Evolutionary conservation across 768 basidiomycete species (phyloP).

Genomic region (Tephrocybe sp.): DNA sequence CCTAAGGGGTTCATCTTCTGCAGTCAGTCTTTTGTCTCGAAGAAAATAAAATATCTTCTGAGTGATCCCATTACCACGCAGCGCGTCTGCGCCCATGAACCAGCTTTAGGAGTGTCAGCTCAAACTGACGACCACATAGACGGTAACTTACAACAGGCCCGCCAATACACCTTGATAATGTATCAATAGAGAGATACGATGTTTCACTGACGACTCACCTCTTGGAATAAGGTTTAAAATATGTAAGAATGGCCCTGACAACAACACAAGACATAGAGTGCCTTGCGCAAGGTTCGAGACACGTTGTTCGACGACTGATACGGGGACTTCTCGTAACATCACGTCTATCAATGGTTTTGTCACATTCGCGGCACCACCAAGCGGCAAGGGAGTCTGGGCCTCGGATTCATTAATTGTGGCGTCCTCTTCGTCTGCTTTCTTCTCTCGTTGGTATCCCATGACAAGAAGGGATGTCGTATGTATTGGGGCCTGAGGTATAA

Average conservation of each 20-base stretch:
- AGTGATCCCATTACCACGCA: slow-evolving; percentile 82
- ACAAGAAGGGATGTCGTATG: slow-evolving; percentile 83
- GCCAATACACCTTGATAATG: slow-evolving; percentile 61
- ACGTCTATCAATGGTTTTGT: slow-evolving; percentile 5
- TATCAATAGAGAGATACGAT: slow-evolving; percentile 9
- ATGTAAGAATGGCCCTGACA: slow-evolving; percentile 81
- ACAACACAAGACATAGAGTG: slow-evolving; percentile 71
- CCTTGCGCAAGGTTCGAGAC: slow-evolving; percentile 90
- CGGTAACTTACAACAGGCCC: slow-evolving; percentile 74
- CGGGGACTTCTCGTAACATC: slow-evolving; percentile 45
- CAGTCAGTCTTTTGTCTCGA: slow-evolving; percentile 64
- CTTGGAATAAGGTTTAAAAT: slow-evolving; percentile 79
- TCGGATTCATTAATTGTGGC: slow-evolving; percentile 10
- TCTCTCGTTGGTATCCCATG: slow-evolving; percentile 48
- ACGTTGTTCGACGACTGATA: slow-evolving; percentile 89
- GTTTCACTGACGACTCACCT: slow-evolving; percentile 29
- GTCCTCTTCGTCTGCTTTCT: slow-evolving; percentile 37
- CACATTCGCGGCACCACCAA: slow-evolving; percentile 12
- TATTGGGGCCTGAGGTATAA: slow-evolving; percentile 90
- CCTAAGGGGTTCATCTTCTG: slow-evolving; percentile 66
- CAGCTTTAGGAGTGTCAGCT: slow-evolving; percentile 45
- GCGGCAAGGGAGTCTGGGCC: slow-evolving; percentile 4
- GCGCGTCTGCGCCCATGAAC: slow-evolving; percentile 90
- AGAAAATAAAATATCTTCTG: slow-evolving; percentile 78
- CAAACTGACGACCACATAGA: background rate